phyloP scores from a whole-genome alignment of 1,139 yeast genomes.

The Ogataea hybrid region DNA sequence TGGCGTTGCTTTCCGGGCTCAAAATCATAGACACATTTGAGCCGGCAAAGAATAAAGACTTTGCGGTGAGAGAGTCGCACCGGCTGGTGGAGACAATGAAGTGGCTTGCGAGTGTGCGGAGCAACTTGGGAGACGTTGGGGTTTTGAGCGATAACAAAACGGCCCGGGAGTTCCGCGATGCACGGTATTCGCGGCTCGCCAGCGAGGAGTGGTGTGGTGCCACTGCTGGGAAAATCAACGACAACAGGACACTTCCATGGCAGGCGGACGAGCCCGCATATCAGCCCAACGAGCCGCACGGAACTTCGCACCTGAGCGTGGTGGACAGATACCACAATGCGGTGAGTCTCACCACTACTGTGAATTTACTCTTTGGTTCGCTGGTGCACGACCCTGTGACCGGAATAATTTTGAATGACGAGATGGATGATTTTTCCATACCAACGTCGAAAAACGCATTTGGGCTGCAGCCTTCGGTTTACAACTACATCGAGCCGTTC shows the following conservation, averaged over 20 bases:
- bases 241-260: conserved; percentile 62
- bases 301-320: conserved; percentile 83
- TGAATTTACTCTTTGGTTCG: conserved; percentile 84
- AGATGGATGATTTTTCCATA: conserved; percentile 94
- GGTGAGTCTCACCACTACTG: conserved; percentile 84
- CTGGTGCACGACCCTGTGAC: conserved; percentile 76
- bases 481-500: conserved; percentile 70
- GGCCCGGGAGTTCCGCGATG: conserved; percentile 19
- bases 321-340: conserved; percentile 68
- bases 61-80: conserved; percentile 52
- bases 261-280: conserved; percentile 73
- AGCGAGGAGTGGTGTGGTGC: conserved; percentile 53
- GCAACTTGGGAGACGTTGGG: conserved; percentile 71
- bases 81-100: conserved; percentile 83
- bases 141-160: conserved; percentile 32
- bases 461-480: conserved; percentile 74
- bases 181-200: conserved; percentile 36
- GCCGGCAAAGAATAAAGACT: conserved; percentile 32
- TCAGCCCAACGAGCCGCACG: conserved; percentile 74
- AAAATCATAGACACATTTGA: conserved; percentile 42
- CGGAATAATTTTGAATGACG: conserved; percentile 81
- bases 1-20: conserved; percentile 75
- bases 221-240: conserved; percentile 48
- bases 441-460: conserved; percentile 71
- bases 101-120: conserved; percentile 86